Conservation (phyloP, 228 moss, liverwort and hornwort genomes). For the Sphagnum fallax region DNA sequence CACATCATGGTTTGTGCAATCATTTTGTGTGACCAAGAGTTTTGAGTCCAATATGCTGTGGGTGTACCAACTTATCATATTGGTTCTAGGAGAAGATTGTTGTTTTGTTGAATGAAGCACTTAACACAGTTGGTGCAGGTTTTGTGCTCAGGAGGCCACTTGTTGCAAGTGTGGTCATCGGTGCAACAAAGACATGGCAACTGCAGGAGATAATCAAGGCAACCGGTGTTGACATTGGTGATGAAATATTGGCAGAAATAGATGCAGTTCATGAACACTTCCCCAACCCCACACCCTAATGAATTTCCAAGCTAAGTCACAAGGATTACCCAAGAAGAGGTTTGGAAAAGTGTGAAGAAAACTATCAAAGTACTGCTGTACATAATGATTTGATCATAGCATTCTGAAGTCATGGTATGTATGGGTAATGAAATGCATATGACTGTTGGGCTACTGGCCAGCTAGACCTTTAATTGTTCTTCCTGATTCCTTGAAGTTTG, state of each 20-base stretch:
- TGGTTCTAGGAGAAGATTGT: background rate
- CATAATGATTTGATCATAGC: too few species aligned
- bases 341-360: too few species aligned
- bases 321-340: too few species aligned
- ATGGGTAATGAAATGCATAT: too few species aligned
- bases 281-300: conserved; percentile 74
- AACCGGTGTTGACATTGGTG: conserved; percentile 35
- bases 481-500: too few species aligned
- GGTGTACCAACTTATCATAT: background rate
- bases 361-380: too few species aligned
- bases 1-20: background rate
- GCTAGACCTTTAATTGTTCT: too few species aligned
- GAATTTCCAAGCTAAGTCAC: background rate
- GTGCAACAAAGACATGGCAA: conserved; percentile 60
- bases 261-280: conserved; percentile 61
- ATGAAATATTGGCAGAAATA: conserved; percentile 51
- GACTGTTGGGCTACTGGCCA: too few species aligned
- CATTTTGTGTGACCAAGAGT: background rate
- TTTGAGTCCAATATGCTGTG: background rate
- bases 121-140: conserved; percentile 26
- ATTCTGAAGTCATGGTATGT: too few species aligned
- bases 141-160: conserved; percentile 64
- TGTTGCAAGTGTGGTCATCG: conserved; percentile 53
- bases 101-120: too few species aligned
- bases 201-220: conserved; percentile 60